Percentiles rank a stretch among this genome's conserved stretches.
Evolutionary conservation across 164 flowering plant species (phyloP).

Genomic region (Paratinospora sagittata): DNA sequence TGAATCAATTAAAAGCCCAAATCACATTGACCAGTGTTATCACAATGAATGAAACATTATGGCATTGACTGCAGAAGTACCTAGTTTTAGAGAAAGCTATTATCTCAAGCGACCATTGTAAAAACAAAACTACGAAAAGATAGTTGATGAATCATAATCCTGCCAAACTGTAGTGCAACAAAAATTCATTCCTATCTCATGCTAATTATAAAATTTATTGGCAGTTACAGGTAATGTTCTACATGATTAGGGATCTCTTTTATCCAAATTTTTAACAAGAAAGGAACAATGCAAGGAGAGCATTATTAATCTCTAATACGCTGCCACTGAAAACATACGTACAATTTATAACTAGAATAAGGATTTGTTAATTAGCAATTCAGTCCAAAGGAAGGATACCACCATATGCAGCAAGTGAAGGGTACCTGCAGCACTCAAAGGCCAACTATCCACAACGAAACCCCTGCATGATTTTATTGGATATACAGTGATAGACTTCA

Average conservation of each 20-base stretch:
- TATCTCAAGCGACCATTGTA: background rate
- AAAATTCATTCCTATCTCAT: background rate
- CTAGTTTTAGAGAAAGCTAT: background rate
- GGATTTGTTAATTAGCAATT: background rate
- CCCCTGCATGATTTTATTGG: conserved; percentile 97
- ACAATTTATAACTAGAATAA: background rate
- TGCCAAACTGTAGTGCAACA: background rate
- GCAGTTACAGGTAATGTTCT: background rate
- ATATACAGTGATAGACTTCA: conserved; percentile 67
- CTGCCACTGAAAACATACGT: background rate
- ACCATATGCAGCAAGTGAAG: background rate
- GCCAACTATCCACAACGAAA: conserved; percentile 76
- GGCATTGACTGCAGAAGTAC: background rate
- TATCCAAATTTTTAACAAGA: background rate
- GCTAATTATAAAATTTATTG: background rate
- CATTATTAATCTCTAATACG: background rate
- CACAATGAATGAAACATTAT: background rate
- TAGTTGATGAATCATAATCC: background rate
- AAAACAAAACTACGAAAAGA: background rate
- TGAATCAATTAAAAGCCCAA: too few species aligned
- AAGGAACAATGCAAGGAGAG: background rate
- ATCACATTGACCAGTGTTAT: too few species aligned
- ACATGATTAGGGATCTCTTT: background rate
- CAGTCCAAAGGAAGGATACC: background rate
- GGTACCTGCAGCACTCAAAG: conserved; percentile 64